These are phyloP conservation scores for Narthecium ossifragum DNA, from an alignment of 106 monocot genomes.

Conservation along the genomic window DNA sequence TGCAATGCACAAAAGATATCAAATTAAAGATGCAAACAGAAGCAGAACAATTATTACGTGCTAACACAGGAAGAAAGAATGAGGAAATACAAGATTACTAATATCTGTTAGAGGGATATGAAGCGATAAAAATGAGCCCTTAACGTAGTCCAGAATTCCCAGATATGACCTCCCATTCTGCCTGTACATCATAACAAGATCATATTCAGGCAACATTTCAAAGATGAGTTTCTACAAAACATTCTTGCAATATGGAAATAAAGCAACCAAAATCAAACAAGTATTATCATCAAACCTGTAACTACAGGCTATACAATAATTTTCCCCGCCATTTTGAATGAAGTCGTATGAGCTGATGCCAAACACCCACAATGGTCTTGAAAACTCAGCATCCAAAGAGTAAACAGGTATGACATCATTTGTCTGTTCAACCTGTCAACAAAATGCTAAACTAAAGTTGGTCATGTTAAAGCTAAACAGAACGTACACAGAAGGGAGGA, in stretches of 20 bases:
- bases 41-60: too few species aligned
- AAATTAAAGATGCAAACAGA: too few species aligned
- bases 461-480: too few species aligned
- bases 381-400: constrained; percentile 80
- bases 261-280: too few species aligned
- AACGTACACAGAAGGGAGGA: too few species aligned
- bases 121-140: constrained; percentile 51
- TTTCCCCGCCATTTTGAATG: constrained; percentile 25
- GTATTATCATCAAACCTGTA: constrained; percentile 51
- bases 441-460: too few species aligned
- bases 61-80: too few species aligned
- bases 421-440: constrained; percentile 53
- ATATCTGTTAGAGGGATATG: constrained; percentile 76
- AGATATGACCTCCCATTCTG: constrained; percentile 75
- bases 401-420: constrained; percentile 61
- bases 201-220: too few species aligned
- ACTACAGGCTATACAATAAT: constrained; percentile 45
- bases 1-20: too few species aligned
- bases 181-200: constrained; percentile 38
- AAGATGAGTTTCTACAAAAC: too few species aligned
- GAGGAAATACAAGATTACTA: constrained; percentile 52
- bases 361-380: constrained; percentile 87
- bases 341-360: constrained; percentile 92
- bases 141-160: constrained; percentile 58
- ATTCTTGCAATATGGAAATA: too few species aligned